These are phyloP conservation scores for Calonectria hongkongensis DNA, from an alignment of 2,329 filamentous ascomycete species.

Conservation along the genomic window DNA sequence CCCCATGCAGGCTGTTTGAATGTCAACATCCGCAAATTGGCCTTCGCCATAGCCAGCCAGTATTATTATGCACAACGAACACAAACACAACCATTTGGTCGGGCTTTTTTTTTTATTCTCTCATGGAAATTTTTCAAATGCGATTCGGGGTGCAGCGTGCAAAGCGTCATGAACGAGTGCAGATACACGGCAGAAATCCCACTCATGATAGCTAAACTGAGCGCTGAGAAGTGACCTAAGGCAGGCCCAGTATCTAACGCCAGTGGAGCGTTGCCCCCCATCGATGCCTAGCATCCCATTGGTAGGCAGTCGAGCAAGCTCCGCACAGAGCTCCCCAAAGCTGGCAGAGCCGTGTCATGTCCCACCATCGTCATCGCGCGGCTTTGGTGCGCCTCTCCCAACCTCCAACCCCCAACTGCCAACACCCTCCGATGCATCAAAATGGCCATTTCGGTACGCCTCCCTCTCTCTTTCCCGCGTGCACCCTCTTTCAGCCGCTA, in stretches of 20 bases:
- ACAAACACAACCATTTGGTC: too few species aligned
- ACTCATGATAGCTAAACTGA: too few species aligned
- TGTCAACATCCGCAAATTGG: neutral
- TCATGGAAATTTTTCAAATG: too few species aligned
- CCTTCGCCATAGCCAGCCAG: neutral
- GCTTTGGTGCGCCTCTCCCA: slow-evolving; percentile 46
- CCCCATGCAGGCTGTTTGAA: neutral
- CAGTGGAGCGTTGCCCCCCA: neutral
- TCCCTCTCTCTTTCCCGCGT: slow-evolving; percentile 3
- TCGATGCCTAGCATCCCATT: neutral
- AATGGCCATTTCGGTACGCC: slow-evolving; percentile 60
- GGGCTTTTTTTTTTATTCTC: too few species aligned
- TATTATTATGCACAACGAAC: neutral
- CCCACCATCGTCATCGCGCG: slow-evolving; percentile 59
- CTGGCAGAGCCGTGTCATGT: slow-evolving; percentile 41
- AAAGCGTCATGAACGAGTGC: too few species aligned
- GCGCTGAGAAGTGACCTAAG: too few species aligned
- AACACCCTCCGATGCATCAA: slow-evolving; percentile 54
- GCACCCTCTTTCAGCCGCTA: neutral
- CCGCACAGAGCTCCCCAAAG: slow-evolving; percentile 49
- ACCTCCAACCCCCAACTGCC: slow-evolving; percentile 45
- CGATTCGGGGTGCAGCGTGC: too few species aligned
- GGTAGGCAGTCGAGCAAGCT: slow-evolving; percentile 41
- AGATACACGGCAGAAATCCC: too few species aligned
- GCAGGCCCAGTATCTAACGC: neutral